A percentile compares a stretch with the other conserved stretches of the same genome.
These are phyloP conservation scores for Populus deltoides DNA, from an alignment of 345 rosid genomes.

Conservation along the genomic window DNA sequence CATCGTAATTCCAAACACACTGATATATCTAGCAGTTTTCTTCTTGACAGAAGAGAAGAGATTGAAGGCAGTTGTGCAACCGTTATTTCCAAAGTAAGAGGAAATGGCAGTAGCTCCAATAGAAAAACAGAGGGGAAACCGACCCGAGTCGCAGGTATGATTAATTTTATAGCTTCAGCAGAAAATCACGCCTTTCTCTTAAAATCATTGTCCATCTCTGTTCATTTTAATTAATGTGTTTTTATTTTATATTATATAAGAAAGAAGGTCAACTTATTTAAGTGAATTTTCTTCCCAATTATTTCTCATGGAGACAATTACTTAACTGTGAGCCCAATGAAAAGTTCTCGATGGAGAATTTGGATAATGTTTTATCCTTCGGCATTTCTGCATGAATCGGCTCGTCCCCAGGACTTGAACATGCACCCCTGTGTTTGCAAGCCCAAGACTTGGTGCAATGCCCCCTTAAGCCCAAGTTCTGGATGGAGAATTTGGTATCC, in stretches of 20 bases:
- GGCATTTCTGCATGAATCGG: not conserved
- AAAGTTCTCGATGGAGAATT: not conserved
- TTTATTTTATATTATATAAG: not conserved
- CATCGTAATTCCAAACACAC: no score
- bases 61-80: no score
- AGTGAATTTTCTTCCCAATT: not conserved
- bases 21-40: no score
- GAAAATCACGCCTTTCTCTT: no score
- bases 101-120: no score
- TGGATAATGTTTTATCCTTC: not conserved
- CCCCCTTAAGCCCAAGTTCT: not conserved
- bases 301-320: not conserved
- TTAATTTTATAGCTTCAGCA: no score
- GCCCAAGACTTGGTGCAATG: not conserved
- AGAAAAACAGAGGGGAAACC: no score
- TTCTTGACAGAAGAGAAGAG: no score
- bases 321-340: not conserved
- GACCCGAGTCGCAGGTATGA: no score
- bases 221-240: no score
- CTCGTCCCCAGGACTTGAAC: not conserved
- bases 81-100: no score
- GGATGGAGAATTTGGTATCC: not conserved
- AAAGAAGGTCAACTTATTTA: not conserved
- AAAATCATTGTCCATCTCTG: no score
- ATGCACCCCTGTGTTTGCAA: not conserved